Percentiles rank a stretch among this genome's conserved stretches.
Evolutionary conservation across 1,284 basidiomycete genomes (phyloP).

Genomic region (Apiotrichum veenhuisii): DNA sequence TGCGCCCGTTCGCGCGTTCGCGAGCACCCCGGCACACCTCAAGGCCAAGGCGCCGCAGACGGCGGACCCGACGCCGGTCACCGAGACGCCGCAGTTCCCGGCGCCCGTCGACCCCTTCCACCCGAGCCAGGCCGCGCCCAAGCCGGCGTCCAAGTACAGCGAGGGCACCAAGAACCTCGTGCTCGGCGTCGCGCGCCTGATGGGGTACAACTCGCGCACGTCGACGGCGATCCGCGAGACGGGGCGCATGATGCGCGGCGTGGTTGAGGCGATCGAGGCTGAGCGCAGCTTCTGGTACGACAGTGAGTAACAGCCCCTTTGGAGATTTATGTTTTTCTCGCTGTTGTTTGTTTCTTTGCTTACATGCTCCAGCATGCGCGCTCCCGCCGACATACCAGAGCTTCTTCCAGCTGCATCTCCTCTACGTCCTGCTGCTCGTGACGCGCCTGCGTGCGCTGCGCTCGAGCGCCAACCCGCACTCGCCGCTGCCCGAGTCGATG

Average conservation of each 20-base stretch:
- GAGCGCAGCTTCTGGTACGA: conserved; percentile 52
- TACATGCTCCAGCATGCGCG: conserved; percentile 79
- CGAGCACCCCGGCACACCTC: conserved; percentile 12
- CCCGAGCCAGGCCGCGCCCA: conserved; percentile 9
- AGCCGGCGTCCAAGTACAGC: conserved; percentile 25
- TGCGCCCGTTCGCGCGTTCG: conserved; percentile 7
- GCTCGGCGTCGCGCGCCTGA: conserved; percentile 49
- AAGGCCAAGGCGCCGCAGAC: conserved; percentile 8
- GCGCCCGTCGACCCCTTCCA: conserved; percentile 41
- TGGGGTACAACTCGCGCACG: conserved; percentile 55
- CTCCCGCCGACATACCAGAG: conserved; percentile 94
- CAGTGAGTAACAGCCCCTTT: conserved; percentile 39
- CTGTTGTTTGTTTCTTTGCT: too few species aligned
- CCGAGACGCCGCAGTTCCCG: conserved; percentile 35
- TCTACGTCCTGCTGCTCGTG: conserved; percentile 87
- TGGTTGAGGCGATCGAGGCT: conserved; percentile 52
- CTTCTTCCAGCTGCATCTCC: conserved; percentile 92
- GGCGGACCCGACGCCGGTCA: conserved; percentile 2
- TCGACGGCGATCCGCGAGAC: conserved; percentile 55
- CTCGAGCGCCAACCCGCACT: conserved; percentile 54
- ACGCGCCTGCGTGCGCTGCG: conserved; percentile 77
- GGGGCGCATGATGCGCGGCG: conserved; percentile 55
- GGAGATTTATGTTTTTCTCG: too few species aligned
- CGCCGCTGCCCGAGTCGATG: conserved; percentile 40
- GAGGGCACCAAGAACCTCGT: conserved; percentile 38